Base-by-base conservation (phyloP, 306 rosid species). In the Medicago arabica region DNA sequence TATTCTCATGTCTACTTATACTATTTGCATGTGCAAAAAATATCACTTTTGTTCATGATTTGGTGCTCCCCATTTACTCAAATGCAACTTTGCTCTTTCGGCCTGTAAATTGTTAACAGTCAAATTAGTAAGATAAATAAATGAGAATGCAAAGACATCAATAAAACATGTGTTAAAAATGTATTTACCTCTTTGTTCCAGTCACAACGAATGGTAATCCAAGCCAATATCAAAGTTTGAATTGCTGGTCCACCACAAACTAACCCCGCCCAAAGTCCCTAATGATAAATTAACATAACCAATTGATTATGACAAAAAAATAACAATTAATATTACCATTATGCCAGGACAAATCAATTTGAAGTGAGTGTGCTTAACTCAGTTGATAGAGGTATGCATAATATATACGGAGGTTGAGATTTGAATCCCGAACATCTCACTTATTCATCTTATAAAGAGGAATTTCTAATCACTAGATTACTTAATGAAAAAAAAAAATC, bases 201-300 rank as follows among this genome's bases (percentile, higher is more conserved):
- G 23, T 91, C 90, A 39, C 97, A 87, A 47, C 88, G 84, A 6
- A 80, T 18, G 40, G 91, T 86, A 72, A 91, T 23, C 49, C 77
- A 9, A 67, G 78, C 40, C 49, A 91, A 71, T 47, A 91, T 75
- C 85, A 87, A 39, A 1, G 94, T 89, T 53, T 91, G 97, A 34
- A 76, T 31, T 13, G 88, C 86, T 2, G 92, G 87, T 69, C 95
- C 95, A 4, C 97, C 92, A 50, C 86, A 86, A 6, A 89, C 86
- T 88, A 91, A 78, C 47, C 95, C 91, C 0, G 81, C 91, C 92
- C 95, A 91, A 18, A 89, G 82, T 43, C 91, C 97, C 93, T 88
- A 65, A 17, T 55, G 12, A 1, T 57, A 28, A 25, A 36, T 68
- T 51, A 9, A 36, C 25, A 68, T 19, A 14, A 23, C 1, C 49